These are phyloP conservation scores for Coemansia sp. DNA, from an alignment of 192 early-diverging fungal species.

Conservation along the genomic window DNA sequence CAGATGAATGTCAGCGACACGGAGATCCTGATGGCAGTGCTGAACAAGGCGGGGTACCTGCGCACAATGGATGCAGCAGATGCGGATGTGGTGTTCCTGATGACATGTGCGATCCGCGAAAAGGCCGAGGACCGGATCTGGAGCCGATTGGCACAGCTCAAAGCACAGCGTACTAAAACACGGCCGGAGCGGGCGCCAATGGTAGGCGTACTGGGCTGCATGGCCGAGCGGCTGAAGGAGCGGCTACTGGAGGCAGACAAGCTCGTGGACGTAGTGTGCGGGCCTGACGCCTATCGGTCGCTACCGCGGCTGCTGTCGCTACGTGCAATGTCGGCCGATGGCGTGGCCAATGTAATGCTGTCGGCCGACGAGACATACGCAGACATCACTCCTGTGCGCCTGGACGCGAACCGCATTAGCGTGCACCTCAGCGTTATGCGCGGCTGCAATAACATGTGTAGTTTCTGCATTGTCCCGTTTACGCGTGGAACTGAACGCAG, in stretches of 20 bases:
- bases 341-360: slow-evolving; percentile 77
- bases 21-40: slow-evolving; percentile 71
- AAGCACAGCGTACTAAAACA: slow-evolving; percentile 57
- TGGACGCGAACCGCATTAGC: slow-evolving; percentile 61
- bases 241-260: slow-evolving; percentile 66
- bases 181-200: slow-evolving; percentile 58
- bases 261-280: slow-evolving; percentile 74
- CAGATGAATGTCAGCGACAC: slow-evolving; percentile 84
- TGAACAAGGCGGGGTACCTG: slow-evolving; percentile 65
- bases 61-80: slow-evolving; percentile 56
- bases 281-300: slow-evolving; percentile 73
- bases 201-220: slow-evolving; percentile 76
- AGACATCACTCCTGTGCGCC: slow-evolving; percentile 69
- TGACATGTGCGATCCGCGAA: slow-evolving; percentile 77
- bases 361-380: slow-evolving; percentile 80
- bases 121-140: slow-evolving; percentile 74
- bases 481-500: slow-evolving; percentile 73
- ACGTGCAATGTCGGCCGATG: slow-evolving; percentile 59
- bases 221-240: slow-evolving; percentile 74
- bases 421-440: slow-evolving; percentile 76
- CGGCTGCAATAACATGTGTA: slow-evolving; percentile 83
- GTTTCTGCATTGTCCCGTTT: slow-evolving; percentile 76
- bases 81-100: slow-evolving; percentile 69
- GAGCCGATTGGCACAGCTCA: slow-evolving; percentile 59
- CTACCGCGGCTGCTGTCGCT: slow-evolving; percentile 70